Evolutionary conservation across 2,329 filamentous ascomycete species (phyloP), one percentile per base, ranked within the genome.

Genomic region (Sclerotinia trifoliorum): DNA sequence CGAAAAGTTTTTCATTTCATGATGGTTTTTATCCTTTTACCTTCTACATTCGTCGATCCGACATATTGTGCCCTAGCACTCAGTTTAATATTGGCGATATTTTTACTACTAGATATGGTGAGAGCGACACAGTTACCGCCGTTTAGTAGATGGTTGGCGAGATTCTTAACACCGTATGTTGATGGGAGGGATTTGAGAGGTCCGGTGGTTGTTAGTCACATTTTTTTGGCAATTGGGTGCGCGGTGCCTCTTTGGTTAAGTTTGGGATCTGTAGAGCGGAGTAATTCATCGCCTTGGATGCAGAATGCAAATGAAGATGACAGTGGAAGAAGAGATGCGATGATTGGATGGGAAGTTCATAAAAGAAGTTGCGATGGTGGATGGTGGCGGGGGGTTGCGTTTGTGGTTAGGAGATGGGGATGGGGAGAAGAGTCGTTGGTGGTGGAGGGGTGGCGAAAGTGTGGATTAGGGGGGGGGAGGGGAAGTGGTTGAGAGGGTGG

Each of bases 1-100:
- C 88, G 95, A 63, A 99, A 99, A 79, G 92, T 98, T 32, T 99
- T 99, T 78, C 95, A 99, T 79, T 96, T 96, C 73, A 97, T 94
- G 85, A 98, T 98, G 91, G 94, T 98, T 10, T 88, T 88, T 67
- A 97, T 99, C 92, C 89, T 99, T 67, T 84, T 98, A 2, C 94
- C 95, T 0, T 88, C 92, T 1, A 91, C 90, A 2, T 97, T 88
- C 77, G 81, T 98, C 71, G 95, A 99, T 78, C 94, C 95, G 0
- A 84, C 89, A 52, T 98, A 92, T 78, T 88, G 89, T 62, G 87
- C 91, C 1, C 82, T 99, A 17, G 92, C 93, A 0, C 83, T 98
- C n/a, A 84, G 85, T 0, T 81, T 97, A 44, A 87, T 93, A 35
- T 85, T 99, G 48, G 88, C 91, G 5, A 83, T 96, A 65, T 99